Evolutionary conservation across 2,329 filamentous ascomycete species (phyloP).

Genomic region (Exophiala viscosa): DNA sequence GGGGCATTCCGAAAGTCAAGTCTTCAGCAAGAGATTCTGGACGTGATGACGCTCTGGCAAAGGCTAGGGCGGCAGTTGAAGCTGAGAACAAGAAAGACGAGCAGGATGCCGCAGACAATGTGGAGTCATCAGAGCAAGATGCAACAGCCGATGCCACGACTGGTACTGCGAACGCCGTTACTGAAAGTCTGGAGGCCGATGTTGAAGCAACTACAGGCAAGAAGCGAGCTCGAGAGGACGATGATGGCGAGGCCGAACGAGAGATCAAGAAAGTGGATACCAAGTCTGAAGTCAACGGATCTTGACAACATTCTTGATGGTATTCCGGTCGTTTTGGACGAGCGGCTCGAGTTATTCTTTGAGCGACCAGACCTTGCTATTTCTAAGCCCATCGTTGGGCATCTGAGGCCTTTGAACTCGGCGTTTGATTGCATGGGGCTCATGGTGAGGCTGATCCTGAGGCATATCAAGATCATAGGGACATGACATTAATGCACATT

Average conservation of each 20-base stretch:
- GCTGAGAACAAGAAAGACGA: constrained; percentile 28
- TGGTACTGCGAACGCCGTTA: constrained; percentile 2
- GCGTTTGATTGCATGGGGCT: no score
- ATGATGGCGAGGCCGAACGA: constrained; percentile 33
- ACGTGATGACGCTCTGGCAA: constrained; percentile 27
- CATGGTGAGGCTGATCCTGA: no score
- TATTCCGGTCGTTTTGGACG: not conserved
- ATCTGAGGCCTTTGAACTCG: no score
- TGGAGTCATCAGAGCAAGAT: constrained; percentile 10
- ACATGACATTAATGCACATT: no score
- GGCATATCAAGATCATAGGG: no score
- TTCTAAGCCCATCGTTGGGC: no score
- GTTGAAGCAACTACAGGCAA: constrained; percentile 31
- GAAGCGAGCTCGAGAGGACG: constrained; percentile 47
- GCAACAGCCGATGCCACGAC: not conserved
- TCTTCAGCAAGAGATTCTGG: constrained; percentile 19
- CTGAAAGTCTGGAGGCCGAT: constrained; percentile 5
- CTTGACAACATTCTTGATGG: not conserved
- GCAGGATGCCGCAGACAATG: constrained; percentile 15
- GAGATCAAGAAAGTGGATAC: constrained; percentile 49
- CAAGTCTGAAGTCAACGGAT: constrained; percentile 31
- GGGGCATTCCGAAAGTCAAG: constrained; percentile 45
- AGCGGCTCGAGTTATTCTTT: not conserved
- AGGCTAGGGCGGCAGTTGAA: constrained; percentile 28
- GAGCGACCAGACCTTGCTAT: no score